Evolutionary conservation across 179 eudicot genomes (phyloP).

Genomic region (Actinidia chinensis): DNA sequence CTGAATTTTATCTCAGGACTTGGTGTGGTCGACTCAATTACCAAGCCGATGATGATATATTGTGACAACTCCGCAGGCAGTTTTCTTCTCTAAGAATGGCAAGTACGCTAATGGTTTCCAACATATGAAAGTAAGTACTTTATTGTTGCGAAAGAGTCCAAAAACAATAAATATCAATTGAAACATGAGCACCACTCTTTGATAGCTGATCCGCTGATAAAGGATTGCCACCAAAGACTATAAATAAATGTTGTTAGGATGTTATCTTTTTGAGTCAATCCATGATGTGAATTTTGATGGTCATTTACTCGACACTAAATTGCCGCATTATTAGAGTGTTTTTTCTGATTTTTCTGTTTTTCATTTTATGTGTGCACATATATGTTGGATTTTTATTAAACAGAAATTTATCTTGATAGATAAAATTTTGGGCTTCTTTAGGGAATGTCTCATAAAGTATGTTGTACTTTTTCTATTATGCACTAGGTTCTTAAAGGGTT

Average conservation of each 20-base stretch:
- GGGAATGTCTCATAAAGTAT: no score
- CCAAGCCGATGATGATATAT: no score
- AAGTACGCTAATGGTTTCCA: neutral
- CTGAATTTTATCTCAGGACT: neutral
- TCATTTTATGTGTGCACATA: no score
- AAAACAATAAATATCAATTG: neutral
- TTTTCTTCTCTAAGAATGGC: constrained; percentile 6
- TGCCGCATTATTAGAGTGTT: no score
- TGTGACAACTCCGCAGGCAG: neutral
- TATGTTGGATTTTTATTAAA: no score
- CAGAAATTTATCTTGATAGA: no score
- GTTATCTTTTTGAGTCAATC: neutral
- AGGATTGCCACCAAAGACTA: neutral
- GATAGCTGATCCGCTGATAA: neutral
- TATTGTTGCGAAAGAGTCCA: neutral
- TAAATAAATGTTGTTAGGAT: neutral
- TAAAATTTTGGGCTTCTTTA: no score
- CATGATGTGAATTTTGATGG: no score
- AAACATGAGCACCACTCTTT: neutral
- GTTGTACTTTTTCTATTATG: no score
- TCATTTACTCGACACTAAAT: no score
- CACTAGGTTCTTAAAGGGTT: no score
- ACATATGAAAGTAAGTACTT: neutral
- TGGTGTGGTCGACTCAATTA: neutral
- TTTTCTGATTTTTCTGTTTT: no score